phyloP scores from a whole-genome alignment of 1,284 basidiomycete species.

The Tausonia pullulans region DNA sequence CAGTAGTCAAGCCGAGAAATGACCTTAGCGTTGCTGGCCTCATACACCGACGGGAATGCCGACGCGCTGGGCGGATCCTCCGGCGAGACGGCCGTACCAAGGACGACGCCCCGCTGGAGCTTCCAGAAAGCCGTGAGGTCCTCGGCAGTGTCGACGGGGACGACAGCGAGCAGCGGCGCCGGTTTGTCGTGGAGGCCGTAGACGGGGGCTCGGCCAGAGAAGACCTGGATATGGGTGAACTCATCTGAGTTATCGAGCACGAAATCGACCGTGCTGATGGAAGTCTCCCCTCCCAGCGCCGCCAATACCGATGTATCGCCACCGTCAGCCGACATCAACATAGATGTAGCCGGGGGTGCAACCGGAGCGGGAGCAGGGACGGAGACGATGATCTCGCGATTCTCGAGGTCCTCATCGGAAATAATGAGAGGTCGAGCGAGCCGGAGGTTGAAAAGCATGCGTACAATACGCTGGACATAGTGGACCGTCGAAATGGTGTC shows the following conservation, averaged over 20 bases:
- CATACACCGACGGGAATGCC: background rate
- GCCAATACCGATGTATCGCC: background rate
- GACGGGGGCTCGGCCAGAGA: slow-evolving; percentile 50
- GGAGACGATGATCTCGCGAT: too few species aligned
- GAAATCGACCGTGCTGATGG: background rate
- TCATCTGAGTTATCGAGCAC: slow-evolving; percentile 34
- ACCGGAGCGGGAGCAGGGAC: too few species aligned
- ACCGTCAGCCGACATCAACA: too few species aligned
- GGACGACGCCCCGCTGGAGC: background rate
- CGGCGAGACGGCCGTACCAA: background rate
- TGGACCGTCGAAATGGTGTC: slow-evolving; percentile 18
- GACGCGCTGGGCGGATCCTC: background rate
- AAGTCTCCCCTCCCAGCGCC: background rate
- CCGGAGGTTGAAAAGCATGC: slow-evolving; percentile 3
- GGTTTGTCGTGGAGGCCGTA: background rate
- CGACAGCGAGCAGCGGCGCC: background rate
- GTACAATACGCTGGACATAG: slow-evolving; percentile 6
- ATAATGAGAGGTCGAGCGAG: background rate
- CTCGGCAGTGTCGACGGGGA: background rate
- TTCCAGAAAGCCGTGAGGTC: background rate
- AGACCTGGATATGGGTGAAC: slow-evolving; percentile 74
- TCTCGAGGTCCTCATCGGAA: background rate
- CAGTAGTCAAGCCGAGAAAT: background rate
- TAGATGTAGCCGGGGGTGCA: too few species aligned
- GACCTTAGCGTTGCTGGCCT: too few species aligned